Evolutionary conservation across 805 yeast genomes (phyloP).

Genomic region (Candida sonorensis): DNA sequence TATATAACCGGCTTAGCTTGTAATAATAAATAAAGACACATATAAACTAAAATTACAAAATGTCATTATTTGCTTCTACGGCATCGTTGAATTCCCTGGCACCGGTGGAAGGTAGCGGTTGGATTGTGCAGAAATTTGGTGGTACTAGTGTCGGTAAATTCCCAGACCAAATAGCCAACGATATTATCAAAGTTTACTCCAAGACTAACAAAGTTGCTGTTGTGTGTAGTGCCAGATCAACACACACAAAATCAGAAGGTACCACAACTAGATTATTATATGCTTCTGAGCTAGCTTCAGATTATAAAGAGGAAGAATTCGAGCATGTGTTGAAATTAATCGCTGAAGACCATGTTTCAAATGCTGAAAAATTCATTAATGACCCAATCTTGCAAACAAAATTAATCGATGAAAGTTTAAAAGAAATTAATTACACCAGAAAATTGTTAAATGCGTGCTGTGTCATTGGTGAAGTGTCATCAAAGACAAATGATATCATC

Average conservation of each 20-base stretch:
- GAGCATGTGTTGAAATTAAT: constrained; percentile 55
- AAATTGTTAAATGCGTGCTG: constrained; percentile 80
- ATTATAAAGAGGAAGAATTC: constrained; percentile 47
- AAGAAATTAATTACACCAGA: constrained; percentile 61
- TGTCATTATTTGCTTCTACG: constrained; percentile 20
- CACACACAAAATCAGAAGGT: constrained; percentile 88
- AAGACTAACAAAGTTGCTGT: constrained; percentile 70
- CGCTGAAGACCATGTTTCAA: constrained; percentile 68
- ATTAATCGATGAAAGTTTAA: constrained; percentile 52
- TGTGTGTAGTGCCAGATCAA: constrained; percentile 93
- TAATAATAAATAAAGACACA: neutral
- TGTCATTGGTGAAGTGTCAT: constrained; percentile 84
- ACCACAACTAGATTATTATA: constrained; percentile 81
- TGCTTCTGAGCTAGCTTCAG: constrained; percentile 76
- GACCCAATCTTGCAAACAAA: constrained; percentile 38
- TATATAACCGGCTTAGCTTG: neutral
- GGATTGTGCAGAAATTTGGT: constrained; percentile 92
- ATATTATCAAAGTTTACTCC: constrained; percentile 67
- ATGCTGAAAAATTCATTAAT: constrained; percentile 53
- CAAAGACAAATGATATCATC: constrained; percentile 81
- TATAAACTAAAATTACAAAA: neutral
- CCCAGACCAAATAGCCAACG: constrained; percentile 76
- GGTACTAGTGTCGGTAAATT: constrained; percentile 97
- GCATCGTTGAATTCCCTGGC: constrained; percentile 15
- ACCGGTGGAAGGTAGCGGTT: too few species aligned